These are phyloP conservation scores for Talaromyces rugulosus DNA, from an alignment of 2,329 filamentous ascomycete species.

Conservation along the genomic window DNA sequence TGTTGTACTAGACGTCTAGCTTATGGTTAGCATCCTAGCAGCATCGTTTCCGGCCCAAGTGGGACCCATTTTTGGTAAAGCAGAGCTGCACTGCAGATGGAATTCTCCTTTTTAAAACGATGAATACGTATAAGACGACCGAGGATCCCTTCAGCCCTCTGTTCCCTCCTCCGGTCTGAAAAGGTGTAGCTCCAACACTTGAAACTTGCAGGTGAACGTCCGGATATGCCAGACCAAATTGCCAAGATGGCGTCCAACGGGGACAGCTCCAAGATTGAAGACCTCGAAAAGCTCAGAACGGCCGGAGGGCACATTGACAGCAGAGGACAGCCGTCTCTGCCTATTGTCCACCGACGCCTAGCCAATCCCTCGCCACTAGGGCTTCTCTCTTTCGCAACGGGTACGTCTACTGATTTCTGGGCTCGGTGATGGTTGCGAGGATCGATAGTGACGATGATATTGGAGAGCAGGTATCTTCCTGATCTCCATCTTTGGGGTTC, in stretches of 20 bases:
- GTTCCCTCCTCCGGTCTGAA: neutral
- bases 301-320: neutral
- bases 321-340: conserved; percentile 19
- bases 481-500: conserved; percentile 19
- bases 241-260: neutral
- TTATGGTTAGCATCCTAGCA: neutral
- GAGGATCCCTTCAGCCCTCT: neutral
- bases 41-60: neutral
- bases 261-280: neutral
- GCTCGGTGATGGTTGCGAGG: neutral
- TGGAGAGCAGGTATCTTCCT: conserved; percentile 18
- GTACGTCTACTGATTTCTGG: conserved; percentile 10
- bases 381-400: conserved; percentile 36
- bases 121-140: neutral
- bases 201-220: neutral
- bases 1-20: neutral
- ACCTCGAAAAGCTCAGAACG: neutral
- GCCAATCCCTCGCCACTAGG: conserved; percentile 29
- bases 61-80: neutral
- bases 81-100: neutral
- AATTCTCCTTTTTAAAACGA: neutral
- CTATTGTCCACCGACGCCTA: conserved; percentile 24
- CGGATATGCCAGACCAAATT: neutral
- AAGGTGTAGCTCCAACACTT: neutral
- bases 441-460: neutral